These are phyloP conservation scores for Starmerella tilneyi DNA, from an alignment of 805 yeast species.

Conservation along the genomic window DNA sequence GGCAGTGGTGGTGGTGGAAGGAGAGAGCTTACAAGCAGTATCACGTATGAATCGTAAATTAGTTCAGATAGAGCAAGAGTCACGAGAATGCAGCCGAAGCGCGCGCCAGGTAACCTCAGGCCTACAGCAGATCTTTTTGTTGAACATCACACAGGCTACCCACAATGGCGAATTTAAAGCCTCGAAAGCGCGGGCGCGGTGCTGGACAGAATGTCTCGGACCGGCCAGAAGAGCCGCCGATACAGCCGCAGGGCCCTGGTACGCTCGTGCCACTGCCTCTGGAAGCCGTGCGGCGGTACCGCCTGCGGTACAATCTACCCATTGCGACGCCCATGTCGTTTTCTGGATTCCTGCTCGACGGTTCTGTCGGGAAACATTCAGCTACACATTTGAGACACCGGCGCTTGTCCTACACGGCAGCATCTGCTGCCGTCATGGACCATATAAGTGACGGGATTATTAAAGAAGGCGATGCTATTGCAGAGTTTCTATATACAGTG, in stretches of 20 bases:
- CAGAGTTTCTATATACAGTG: conserved; percentile 79
- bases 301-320: conserved; percentile 46
- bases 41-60: too few species aligned
- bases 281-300: conserved; percentile 58
- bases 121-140: too few species aligned
- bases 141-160: not conserved
- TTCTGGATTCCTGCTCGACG: conserved; percentile 59
- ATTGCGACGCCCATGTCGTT: conserved; percentile 53
- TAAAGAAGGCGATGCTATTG: conserved; percentile 76
- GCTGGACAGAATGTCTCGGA: conserved; percentile 4
- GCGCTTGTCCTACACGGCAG: conserved; percentile 48
- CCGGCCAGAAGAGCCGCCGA: conserved; percentile 5
- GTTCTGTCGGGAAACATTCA: conserved; percentile 66
- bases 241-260: not conserved
- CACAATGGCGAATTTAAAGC: conserved; percentile 18
- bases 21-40: too few species aligned
- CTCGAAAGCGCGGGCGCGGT: conserved; percentile 17
- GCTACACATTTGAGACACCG: conserved; percentile 33
- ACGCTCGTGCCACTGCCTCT: conserved; percentile 39
- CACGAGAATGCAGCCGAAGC: too few species aligned
- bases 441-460: conserved; percentile 55
- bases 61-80: too few species aligned
- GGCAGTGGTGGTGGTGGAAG: too few species aligned
- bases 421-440: conserved; percentile 50
- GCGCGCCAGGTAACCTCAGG: too few species aligned